Evolutionary conservation across 179 eudicot genomes (phyloP), one percentile per base, ranked within the genome.

Genomic region (Sideroxylon spinosum): DNA sequence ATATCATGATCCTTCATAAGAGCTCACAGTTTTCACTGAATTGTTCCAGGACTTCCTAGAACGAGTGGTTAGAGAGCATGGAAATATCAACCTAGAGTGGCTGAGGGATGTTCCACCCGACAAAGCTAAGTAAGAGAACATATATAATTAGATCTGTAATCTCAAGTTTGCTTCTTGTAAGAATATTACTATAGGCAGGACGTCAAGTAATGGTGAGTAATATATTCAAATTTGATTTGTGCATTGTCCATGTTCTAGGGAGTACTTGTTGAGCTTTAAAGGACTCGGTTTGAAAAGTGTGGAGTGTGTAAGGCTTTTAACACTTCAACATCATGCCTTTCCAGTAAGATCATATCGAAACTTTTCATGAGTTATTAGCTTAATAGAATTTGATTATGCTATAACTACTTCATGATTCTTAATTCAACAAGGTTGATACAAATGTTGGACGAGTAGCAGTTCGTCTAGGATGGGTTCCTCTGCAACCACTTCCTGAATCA

Each of bases 391-490:
- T 29, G 9, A 62, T 75, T 22, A 72, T 79, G 56, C 56, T 52
- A 37, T 37, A 37, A 37, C 44, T 37, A 37, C 37, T 29, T 29
- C 44, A 37, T 37, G 44, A 37, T 37, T 37, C 44, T 37, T 37
- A 6, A 37, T 80, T 26, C 8, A 22, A 73, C 44, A 46, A 95
- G 98, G 98, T 95, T 77, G 98, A 95, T 83, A 89, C 93, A 67
- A 95, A 95, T 77, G 98, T 95, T 76, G 97, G 97, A 44, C 92
- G 98, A 5, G 90, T 95, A 70, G 97, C 97, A 49, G 98, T 95
- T 66, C 84, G 98, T 76, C 88, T 93, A 70, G 98, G 98, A 77
- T 95, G 97, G 98, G 98, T 95, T 74, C 98, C 98, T 20, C 93
- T 95, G 63, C 97, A 91, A 84, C 97, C 97, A 53, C 84, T 95